Evolutionary conservation across 129 eudicot species (phyloP).

Genomic region (Artemisia annua): DNA sequence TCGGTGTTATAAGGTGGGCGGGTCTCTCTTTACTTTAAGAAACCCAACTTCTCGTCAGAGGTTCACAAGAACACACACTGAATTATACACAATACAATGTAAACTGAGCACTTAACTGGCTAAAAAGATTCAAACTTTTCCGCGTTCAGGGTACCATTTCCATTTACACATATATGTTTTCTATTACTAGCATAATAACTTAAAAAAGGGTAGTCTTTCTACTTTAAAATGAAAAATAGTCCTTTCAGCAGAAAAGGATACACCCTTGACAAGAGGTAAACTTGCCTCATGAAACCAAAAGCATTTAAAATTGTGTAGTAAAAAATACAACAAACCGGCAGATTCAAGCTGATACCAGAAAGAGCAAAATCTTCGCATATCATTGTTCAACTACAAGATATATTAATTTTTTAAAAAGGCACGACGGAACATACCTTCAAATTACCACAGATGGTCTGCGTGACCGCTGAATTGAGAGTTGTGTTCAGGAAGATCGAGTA

Average conservation of each 20-base stretch:
- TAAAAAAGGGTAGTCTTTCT: not conserved
- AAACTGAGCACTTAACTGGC: not conserved
- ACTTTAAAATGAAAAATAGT: not conserved
- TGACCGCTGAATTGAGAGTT: slow-evolving; percentile 94
- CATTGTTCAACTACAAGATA: not conserved
- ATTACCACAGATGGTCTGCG: slow-evolving; percentile 98
- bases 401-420: not conserved
- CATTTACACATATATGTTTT: not conserved
- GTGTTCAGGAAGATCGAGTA: slow-evolving; percentile 90
- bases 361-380: not conserved
- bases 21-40: no score
- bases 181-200: not conserved
- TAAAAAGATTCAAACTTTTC: not conserved
- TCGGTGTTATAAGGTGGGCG: no score
- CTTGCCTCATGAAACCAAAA: not conserved
- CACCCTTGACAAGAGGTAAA: not conserved
- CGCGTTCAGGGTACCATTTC: not conserved
- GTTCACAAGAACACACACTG: not conserved
- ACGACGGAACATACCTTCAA: slow-evolving; percentile 62
- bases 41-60: no score
- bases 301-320: not conserved
- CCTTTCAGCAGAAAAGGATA: not conserved
- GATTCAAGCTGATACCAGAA: not conserved
- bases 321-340: not conserved
- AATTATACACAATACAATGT: not conserved